These are phyloP conservation scores for Triticum urartu DNA, from an alignment of 176 grass and related monocot genomes.

Conservation along the genomic window DNA sequence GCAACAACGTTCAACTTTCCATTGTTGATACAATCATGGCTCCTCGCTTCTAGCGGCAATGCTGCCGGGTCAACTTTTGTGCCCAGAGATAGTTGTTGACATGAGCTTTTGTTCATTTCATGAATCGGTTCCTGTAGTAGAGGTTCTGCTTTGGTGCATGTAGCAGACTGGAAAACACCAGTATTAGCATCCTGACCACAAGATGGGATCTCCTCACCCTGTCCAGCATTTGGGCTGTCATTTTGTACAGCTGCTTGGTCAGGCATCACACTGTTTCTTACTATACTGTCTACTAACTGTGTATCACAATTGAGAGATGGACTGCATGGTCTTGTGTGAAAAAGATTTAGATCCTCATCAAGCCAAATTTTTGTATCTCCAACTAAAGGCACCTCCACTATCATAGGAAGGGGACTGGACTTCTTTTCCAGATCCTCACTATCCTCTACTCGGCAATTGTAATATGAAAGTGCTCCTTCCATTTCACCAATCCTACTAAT, in stretches of 20 bases:
- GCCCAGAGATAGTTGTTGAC: slow-evolving; percentile 13
- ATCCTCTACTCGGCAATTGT: slow-evolving; percentile 19
- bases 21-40: background rate
- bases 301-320: background rate
- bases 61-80: slow-evolving; percentile 16
- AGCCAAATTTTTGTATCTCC: background rate
- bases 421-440: slow-evolving; percentile 36
- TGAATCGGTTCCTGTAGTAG: background rate
- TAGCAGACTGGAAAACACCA: slow-evolving; percentile 9
- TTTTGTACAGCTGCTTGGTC: slow-evolving; percentile 23
- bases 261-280: background rate
- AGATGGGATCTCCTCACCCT: slow-evolving; percentile 11
- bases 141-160: background rate
- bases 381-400: background rate
- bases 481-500: slow-evolving; percentile 21
- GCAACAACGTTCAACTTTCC: slow-evolving; percentile 10
- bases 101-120: background rate
- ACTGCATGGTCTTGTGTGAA: background rate
- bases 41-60: slow-evolving; percentile 5
- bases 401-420: background rate
- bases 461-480: slow-evolving; percentile 9
- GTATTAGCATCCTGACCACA: slow-evolving; percentile 18
- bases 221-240: background rate
- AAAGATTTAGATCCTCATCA: slow-evolving; percentile 32
- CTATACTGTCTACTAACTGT: background rate